phyloP scores from a whole-genome alignment of 441 rosid species.

The Biscutella laevigata region DNA sequence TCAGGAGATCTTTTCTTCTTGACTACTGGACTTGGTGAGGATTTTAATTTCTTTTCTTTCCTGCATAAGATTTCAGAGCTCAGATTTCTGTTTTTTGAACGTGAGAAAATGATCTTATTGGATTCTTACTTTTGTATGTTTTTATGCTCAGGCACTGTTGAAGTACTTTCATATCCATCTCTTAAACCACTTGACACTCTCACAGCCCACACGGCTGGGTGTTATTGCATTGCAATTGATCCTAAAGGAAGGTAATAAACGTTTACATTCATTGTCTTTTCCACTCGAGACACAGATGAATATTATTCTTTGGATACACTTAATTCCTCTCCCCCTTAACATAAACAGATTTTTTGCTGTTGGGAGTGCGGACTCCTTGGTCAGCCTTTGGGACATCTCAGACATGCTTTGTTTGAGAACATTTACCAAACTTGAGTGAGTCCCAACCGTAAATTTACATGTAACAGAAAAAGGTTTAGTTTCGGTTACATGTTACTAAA shows the following conservation, averaged over 20 bases:
- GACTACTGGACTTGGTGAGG: conserved; percentile 86
- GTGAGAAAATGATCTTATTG: not conserved
- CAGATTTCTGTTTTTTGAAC: not conserved
- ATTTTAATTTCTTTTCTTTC: conserved; percentile 4
- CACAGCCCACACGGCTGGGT: conserved; percentile 94
- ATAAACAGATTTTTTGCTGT: conserved; percentile 82
- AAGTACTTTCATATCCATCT: conserved; percentile 82
- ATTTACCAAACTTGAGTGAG: conserved; percentile 92
- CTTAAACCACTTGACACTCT: conserved; percentile 76
- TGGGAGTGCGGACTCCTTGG: conserved; percentile 97
- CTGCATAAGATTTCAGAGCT: not conserved
- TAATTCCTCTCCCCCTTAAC: not conserved
- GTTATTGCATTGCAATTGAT: conserved; percentile 96
- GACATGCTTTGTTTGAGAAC: conserved; percentile 90
- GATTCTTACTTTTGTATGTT: not conserved
- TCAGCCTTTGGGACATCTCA: conserved; percentile 94
- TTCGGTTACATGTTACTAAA: conserved; percentile 3
- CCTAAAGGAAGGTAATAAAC: conserved; percentile 70
- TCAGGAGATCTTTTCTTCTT: conserved; percentile 87
- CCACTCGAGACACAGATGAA: not conserved
- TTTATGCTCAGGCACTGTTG: conserved; percentile 66
- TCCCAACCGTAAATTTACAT: not conserved
- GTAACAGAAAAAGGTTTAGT: not conserved
- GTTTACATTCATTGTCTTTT: not conserved
- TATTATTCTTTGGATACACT: not conserved